Evolutionary conservation across 441 rosid species (phyloP).

Genomic region (Eruca vesicaria): DNA sequence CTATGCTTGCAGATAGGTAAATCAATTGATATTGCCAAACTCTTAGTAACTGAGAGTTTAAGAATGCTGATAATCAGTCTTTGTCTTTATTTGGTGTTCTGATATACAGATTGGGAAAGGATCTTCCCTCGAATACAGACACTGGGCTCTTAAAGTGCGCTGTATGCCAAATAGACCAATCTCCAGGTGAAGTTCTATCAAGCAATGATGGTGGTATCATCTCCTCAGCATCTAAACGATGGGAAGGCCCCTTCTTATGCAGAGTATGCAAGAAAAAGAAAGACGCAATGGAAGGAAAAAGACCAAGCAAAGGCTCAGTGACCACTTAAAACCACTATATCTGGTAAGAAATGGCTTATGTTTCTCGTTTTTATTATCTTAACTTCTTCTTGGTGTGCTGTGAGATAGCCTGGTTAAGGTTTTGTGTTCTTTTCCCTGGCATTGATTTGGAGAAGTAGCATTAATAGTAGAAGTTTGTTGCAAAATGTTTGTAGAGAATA

Average conservation of each 20-base stretch:
- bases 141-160: conserved; percentile 83
- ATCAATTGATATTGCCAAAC: neutral
- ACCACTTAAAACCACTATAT: conserved; percentile 33
- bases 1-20: conserved; percentile 94
- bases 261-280: conserved; percentile 77
- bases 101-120: conserved; percentile 82
- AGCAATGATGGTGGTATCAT: conserved; percentile 57
- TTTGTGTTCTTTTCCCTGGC: conserved; percentile 12
- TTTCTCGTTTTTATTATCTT: neutral
- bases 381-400: conserved; percentile 15
- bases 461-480: conserved; percentile 22
- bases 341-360: neutral
- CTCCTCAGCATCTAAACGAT: conserved; percentile 70
- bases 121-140: conserved; percentile 48
- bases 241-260: conserved; percentile 97
- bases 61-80: neutral
- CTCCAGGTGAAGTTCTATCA: conserved; percentile 54
- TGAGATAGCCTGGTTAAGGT: conserved; percentile 16
- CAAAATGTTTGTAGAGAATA: conserved; percentile 33
- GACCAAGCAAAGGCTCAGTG: too few relatives aligned
- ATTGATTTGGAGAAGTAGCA: conserved; percentile 28
- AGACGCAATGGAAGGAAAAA: conserved; percentile 99
- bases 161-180: conserved; percentile 89
- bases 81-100: conserved; percentile 8
- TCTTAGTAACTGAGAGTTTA: conserved; percentile 4